Base-by-base conservation (phyloP, 176 grass and related monocot species). In the Aegilops speltoides region DNA sequence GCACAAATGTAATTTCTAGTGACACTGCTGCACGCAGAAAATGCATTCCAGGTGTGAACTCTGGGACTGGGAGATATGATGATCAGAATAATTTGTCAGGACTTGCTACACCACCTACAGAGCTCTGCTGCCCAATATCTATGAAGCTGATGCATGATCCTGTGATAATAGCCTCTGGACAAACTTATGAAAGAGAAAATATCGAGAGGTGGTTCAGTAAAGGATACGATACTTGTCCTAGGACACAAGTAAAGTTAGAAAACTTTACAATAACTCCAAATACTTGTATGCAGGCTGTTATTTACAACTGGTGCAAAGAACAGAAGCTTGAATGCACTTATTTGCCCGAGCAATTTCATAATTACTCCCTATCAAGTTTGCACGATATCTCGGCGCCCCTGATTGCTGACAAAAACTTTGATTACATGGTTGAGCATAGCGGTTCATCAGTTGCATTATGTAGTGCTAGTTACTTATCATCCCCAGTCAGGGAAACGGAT, bases 111-210 rank as follows among this genome's bases (percentile, higher is more conserved):
- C 91, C 91, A 8, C 97, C 97, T 78, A 22, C 72, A 68, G 94
- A 94, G 85, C 91, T 96, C 56, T 89, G 87, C 52, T 99, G 97
- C 89, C 97, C 97, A 59, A 85, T 96, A 90, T 99, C 94, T 85
- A 89, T 74, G 36, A 91, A 79, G 77, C 60, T 96, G 61, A 99
- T 99, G 94, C 64, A 79, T 68, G 90, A 99, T 90, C 94, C 97
- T 69, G 97, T 99, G 32, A 89, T 96, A 88, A 99, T 96, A 91
- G 69, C 85, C 57, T 94, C 97, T 68, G 94, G 97, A 83, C 92
- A 93, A 89, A 99, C 97, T 41, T 99, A 87, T 68, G 97, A 96
- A 92, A 94, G 94, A 84, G 82, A 88, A 79, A 86, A 75, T 54
- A 98, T 98, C 9, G 82, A 96, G 84, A 98, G 83, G 79, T 98